Evolutionary conservation across 441 rosid species (phyloP), one percentile per base, ranked within the genome.

Genomic region (Pelargonium citronellum): DNA sequence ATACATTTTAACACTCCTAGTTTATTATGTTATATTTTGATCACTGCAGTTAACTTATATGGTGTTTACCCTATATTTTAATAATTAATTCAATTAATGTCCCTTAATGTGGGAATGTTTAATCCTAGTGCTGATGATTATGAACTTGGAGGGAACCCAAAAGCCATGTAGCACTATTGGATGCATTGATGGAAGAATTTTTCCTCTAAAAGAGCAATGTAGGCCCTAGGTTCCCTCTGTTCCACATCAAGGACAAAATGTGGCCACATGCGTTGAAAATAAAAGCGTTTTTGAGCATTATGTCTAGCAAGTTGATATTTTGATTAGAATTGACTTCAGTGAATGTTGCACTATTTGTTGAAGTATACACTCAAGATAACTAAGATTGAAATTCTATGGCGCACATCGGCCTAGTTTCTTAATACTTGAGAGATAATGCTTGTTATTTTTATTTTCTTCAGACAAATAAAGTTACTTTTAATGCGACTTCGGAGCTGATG

Each of bases 401-500:
- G n/a, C 63, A 2, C 22, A 0, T 58, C 10, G 27, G 11, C 63
- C 27, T 58, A 58, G 62, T 19, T 58, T 58, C 9, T 24, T 58
- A 58, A 16, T 17, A 19, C 22, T 19, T 19, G 30, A 24, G 30
- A 19, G 63, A 58, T 58, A 19, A 58, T 58, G 27, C 63, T 19
- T 58, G 27, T 58, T 19, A 58, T 58, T 58, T 58, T 58, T 58
- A 24, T 58, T 58, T 20, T 24, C 13, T 19, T 19, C 63, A 58
- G 63, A 19, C 63, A 20, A 58, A 58, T 24, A 58, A 58, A 20
- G 63, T 58, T 58, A 58, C 63, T 58, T 58, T 58, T 24, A 58
- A 58, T 58, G 63, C 63, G 3, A 58, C 63, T 17, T 58, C 63
- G 22, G 63, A 58, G 63, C 63, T 58, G 9, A 58, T 58, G 63